These are phyloP conservation scores for Talaromyces stipitatus DNA, from an alignment of 495 filamentous ascomycete species.

Conservation along the genomic window DNA sequence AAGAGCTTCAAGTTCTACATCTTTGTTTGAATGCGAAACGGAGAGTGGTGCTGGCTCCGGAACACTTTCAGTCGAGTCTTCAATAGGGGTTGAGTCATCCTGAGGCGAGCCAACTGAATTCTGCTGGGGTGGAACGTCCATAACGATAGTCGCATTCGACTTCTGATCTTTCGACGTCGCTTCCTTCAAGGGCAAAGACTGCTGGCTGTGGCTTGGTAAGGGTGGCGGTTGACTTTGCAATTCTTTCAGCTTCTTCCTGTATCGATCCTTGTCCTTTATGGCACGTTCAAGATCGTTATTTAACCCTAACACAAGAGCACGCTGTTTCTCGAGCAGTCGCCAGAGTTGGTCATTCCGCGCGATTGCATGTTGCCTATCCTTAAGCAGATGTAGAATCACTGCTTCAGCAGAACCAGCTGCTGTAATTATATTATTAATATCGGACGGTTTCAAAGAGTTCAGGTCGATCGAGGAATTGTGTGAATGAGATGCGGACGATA, in stretches of 20 bases:
- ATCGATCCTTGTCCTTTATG: conserved; percentile 90
- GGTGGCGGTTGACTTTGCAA: conserved; percentile 44
- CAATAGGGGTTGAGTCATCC: not conserved
- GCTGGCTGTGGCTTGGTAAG: conserved; percentile 23
- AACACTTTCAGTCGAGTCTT: not conserved
- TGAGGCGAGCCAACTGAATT: not conserved
- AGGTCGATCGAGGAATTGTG: conserved; percentile 59
- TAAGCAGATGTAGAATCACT: conserved; percentile 78
- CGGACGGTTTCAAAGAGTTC: conserved; percentile 39
- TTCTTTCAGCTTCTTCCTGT: conserved; percentile 84
- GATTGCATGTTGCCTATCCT: conserved; percentile 80
- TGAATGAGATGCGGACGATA: conserved; percentile 61
- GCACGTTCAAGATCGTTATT: conserved; percentile 92
- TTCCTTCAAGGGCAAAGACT: not conserved
- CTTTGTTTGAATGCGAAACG: not conserved
- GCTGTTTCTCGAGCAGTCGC: conserved; percentile 93
- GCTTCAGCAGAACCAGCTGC: conserved; percentile 86
- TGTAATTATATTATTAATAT: conserved; percentile 66
- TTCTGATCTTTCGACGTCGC: not conserved
- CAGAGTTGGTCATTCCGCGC: conserved; percentile 91
- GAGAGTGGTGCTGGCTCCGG: not conserved
- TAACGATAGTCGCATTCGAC: not conserved
- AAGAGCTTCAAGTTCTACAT: not conserved
- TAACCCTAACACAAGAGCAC: conserved; percentile 83
- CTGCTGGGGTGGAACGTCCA: not conserved